These are phyloP conservation scores for Verticillium albo-atrum DNA, from an alignment of 2,329 filamentous ascomycete species.

Conservation along the genomic window DNA sequence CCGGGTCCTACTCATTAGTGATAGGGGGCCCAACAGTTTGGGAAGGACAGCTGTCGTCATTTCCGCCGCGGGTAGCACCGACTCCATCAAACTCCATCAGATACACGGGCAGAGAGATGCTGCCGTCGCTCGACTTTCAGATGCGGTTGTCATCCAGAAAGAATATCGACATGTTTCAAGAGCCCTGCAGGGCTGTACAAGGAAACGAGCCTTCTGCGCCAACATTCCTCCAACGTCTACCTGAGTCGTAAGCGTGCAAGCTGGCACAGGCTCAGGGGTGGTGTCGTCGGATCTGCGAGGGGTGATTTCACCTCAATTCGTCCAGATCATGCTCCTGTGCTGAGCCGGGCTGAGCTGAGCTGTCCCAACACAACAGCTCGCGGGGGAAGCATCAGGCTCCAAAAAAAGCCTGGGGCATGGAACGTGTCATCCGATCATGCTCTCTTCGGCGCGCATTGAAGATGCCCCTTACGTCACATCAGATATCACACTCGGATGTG, in stretches of 20 bases:
- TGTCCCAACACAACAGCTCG: background rate
- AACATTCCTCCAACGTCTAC: too few relatives aligned
- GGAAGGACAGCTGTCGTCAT: background rate
- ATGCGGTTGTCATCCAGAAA: background rate
- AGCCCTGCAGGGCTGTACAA: background rate
- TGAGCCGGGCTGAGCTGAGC: background rate
- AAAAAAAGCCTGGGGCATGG: background rate
- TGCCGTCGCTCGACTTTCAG: background rate
- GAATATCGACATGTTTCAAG: background rate
- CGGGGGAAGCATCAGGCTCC: background rate
- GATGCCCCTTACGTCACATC: background rate
- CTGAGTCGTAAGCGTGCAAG: too few relatives aligned
- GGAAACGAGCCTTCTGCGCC: background rate
- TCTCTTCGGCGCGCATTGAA: background rate
- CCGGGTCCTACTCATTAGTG: background rate
- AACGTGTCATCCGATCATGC: background rate
- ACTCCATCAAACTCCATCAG: too few relatives aligned
- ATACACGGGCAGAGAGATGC: background rate
- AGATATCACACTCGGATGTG: background rate
- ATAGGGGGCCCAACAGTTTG: background rate
- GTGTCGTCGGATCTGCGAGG: background rate
- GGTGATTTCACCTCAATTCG: background rate
- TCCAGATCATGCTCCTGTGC: background rate
- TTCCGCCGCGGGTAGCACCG: background rate
- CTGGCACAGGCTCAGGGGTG: background rate